These are phyloP conservation scores for Nigrospora sphaerica DNA, from an alignment of 2,329 filamentous ascomycete genomes.

Conservation along the genomic window DNA sequence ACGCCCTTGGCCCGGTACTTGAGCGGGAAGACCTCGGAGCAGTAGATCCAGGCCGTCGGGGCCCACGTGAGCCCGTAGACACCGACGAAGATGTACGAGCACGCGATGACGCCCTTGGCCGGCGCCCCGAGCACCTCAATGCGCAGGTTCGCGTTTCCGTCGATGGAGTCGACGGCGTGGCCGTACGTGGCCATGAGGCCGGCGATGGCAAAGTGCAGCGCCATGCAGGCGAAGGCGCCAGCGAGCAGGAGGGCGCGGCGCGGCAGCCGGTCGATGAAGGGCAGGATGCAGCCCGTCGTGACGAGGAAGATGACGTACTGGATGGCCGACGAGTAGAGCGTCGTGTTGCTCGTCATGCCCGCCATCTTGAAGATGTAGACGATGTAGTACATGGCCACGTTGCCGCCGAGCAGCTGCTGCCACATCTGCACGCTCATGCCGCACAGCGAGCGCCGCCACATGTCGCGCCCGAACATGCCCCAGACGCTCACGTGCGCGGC, in stretches of 20 bases:
- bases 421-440: conserved; percentile 47
- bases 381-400: conserved; percentile 54
- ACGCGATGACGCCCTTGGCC: conserved; percentile 42
- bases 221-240: conserved; percentile 36
- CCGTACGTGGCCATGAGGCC: conserved; percentile 43
- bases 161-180: conserved; percentile 32
- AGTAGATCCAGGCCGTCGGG: conserved; percentile 10
- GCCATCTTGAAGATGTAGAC: conserved; percentile 58
- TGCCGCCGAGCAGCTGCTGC: conserved; percentile 51
- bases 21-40: conserved; percentile 17
- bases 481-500: conserved; percentile 29
- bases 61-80: conserved; percentile 22
- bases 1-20: conserved; percentile 14
- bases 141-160: conserved; percentile 37
- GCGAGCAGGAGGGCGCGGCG: conserved; percentile 37
- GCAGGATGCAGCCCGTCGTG: conserved; percentile 41
- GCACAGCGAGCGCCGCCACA: conserved; percentile 44
- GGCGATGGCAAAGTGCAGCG: conserved; percentile 39
- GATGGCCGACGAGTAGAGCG: conserved; percentile 43
- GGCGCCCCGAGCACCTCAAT: conserved; percentile 32
- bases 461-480: conserved; percentile 36
- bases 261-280: conserved; percentile 41
- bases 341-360: conserved; percentile 28
- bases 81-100: conserved; percentile 38
- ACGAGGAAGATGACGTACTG: conserved; percentile 50